Evolutionary conservation across 2,329 filamentous ascomycete species (phyloP), one percentile per base, ranked within the genome.

Genomic region (Phialophora verrucosa): DNA sequence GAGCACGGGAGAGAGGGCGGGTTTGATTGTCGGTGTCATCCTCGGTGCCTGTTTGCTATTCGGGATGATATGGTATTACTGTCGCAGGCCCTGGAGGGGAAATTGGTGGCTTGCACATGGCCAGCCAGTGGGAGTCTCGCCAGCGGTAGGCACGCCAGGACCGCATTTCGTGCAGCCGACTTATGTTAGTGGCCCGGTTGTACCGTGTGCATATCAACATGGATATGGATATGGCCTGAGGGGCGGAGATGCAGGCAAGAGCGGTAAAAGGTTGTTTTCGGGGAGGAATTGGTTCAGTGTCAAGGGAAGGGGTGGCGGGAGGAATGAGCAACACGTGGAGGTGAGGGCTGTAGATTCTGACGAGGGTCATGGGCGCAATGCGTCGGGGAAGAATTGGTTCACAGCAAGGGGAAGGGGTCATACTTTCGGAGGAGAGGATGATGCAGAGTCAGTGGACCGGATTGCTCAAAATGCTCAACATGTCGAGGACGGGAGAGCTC

Each of bases 1-100:
- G 75, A 70, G 70, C 23, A 62, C 63, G 10, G 70, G 68, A 14
- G 68, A 70, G 57, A 73, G 73, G 67, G 74, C 69, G 12, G 75
- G 75, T 10, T 63, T 76, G 17, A 72, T 76, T 11, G 73, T 72
- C 7, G 73, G 71, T 4, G 69, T 71, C 17, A 67, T 74, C 32
- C 61, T 75, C 2, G 65, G 69, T 7, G 70, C 70, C 6, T 20
- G 74, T 17, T 60, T 75, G 57, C 51, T 75, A 17, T 42, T 73
- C n/a, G 69, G 32, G 17, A 27, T 74, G n/a, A 55, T 69, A 11
- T 49, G 67, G 29, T 72, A 63, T 20, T 71, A 60, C 31, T 63
- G 53, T 31, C 57, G 55, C 25, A 66, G 59, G 55, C 69, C 56
- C 49, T 59, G 44, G 10, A 68, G 63, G 42, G 57, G 58, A n/a